These are phyloP conservation scores for Lumnitzera racemosa DNA, from an alignment of 345 rosid species.

Conservation along the genomic window DNA sequence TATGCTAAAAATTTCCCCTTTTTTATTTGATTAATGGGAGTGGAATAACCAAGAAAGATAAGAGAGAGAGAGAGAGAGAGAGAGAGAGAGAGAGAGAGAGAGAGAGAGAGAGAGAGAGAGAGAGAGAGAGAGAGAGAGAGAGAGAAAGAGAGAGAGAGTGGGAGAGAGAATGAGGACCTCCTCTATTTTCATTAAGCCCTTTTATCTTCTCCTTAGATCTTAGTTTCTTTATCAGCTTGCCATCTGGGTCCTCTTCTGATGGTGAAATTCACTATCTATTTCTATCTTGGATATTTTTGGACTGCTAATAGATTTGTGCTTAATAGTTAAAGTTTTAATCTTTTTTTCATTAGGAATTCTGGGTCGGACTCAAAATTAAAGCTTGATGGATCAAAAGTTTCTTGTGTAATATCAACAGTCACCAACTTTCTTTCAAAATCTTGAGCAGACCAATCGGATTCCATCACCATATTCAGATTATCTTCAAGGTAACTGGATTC, in stretches of 20 bases:
- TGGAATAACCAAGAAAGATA: conserved; percentile 47
- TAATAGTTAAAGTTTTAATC: conserved; percentile 20
- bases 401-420: conserved; percentile 47
- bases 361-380: conserved; percentile 10
- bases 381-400: conserved; percentile 44
- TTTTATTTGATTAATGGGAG: conserved; percentile 49
- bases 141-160: conserved; percentile 21
- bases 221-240: conserved; percentile 45
- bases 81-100: conserved; percentile 15
- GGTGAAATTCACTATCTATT: conserved; percentile 40
- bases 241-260: conserved; percentile 46
- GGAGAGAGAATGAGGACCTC: conserved; percentile 39
- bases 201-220: conserved; percentile 60
- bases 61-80: conserved; percentile 17
- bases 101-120: conserved; percentile 12
- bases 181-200: conserved; percentile 45
- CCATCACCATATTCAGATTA: conserved; percentile 32
- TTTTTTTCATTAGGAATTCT: conserved; percentile 28
- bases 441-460: conserved; percentile 43
- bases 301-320: conserved; percentile 14
- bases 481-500: conserved; percentile 1
- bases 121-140: conserved; percentile 17
- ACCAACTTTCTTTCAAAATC: conserved; percentile 27
- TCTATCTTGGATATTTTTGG: conserved; percentile 7
- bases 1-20: conserved; percentile 42